These are phyloP conservation scores for Candida corydali DNA, from an alignment of 805 yeast species.

Conservation along the genomic window DNA sequence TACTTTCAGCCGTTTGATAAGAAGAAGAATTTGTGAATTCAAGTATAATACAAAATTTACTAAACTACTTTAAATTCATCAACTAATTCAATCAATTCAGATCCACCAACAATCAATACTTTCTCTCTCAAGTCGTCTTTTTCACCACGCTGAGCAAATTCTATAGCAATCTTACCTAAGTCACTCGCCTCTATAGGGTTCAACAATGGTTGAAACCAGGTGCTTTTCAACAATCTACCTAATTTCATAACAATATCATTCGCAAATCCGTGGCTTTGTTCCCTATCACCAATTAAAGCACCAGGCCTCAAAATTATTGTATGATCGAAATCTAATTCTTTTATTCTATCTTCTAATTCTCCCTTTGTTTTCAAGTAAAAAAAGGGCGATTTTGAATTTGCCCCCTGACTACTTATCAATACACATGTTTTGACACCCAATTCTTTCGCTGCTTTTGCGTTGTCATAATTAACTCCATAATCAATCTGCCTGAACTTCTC, in stretches of 20 bases:
- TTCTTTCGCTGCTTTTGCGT: slow-evolving; percentile 71
- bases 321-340: slow-evolving; percentile 59
- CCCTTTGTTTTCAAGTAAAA: slow-evolving; percentile 72
- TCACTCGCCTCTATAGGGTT: slow-evolving; percentile 61
- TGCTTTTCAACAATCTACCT: slow-evolving; percentile 19
- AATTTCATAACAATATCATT: slow-evolving; percentile 28
- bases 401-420: slow-evolving; percentile 64
- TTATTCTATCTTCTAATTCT: slow-evolving; percentile 64
- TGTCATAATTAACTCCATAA: slow-evolving; percentile 61
- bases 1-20: no score
- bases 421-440: slow-evolving; percentile 67
- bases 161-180: slow-evolving; percentile 55
- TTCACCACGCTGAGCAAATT: slow-evolving; percentile 26
- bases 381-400: slow-evolving; percentile 51
- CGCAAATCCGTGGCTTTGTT: slow-evolving; percentile 32
- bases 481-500: slow-evolving; percentile 70
- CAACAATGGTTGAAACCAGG: slow-evolving; percentile 9
- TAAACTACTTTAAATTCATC: slow-evolving; percentile 5
- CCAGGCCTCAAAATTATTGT: slow-evolving; percentile 82
- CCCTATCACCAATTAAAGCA: slow-evolving; percentile 60
- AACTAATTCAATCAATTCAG: slow-evolving; percentile 19
- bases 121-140: slow-evolving; percentile 13
- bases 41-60: no score
- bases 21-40: no score
- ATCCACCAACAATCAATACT: slow-evolving; percentile 18